These are phyloP conservation scores for Penicillium soppii DNA, from an alignment of 495 filamentous ascomycete species.

Conservation along the genomic window DNA sequence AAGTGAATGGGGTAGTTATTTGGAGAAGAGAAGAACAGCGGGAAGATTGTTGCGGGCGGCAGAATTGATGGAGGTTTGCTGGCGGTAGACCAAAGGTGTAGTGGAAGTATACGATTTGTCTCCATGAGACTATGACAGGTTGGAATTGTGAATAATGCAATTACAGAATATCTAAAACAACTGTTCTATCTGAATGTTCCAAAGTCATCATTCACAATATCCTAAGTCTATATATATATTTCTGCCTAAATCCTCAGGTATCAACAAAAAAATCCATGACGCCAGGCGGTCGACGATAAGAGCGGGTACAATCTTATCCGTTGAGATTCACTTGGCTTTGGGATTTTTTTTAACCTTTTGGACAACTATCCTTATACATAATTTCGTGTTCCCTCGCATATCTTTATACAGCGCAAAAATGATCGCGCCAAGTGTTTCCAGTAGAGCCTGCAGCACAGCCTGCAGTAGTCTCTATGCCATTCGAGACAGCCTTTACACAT, in stretches of 20 bases:
- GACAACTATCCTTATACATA: too few species aligned
- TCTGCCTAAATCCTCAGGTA: not conserved
- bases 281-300: constrained; percentile 32
- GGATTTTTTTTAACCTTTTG: too few species aligned
- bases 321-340: constrained; percentile 1
- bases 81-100: not conserved
- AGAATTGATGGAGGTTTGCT: constrained; percentile 22
- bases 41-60: constrained; percentile 19
- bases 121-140: too few species aligned
- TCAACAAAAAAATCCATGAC: constrained; percentile 14
- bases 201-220: too few species aligned
- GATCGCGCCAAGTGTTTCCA: constrained; percentile 28
- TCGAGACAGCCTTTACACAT: constrained; percentile 19
- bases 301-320: constrained; percentile 20
- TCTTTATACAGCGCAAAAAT: constrained; percentile 14
- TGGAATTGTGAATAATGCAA: too few species aligned
- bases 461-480: constrained; percentile 38
- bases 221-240: too few species aligned
- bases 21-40: constrained; percentile 3
- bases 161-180: too few species aligned
- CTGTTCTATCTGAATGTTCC: not conserved
- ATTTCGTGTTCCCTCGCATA: too few species aligned
- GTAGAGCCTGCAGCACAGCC: constrained; percentile 42
- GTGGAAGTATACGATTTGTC: too few species aligned
- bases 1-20: not conserved